phyloP scores from a whole-genome alignment of 2,329 filamentous ascomycete genomes.

The Xylariaceae sp. region DNA sequence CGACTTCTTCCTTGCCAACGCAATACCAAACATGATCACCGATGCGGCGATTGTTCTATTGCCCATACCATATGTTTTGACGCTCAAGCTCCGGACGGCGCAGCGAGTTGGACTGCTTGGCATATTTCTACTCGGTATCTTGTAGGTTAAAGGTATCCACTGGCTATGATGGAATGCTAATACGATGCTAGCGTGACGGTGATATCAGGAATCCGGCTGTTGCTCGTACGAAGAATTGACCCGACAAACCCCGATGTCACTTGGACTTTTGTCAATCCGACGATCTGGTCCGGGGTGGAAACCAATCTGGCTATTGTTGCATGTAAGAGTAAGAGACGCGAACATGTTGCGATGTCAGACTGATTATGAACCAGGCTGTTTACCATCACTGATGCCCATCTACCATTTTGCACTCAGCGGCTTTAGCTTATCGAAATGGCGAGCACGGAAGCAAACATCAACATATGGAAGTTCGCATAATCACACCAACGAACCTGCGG shows the following conservation, averaged over 20 bases:
- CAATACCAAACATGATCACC: constrained; percentile 1
- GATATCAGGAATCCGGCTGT: background rate
- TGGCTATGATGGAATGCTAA: background rate
- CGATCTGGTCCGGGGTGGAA: background rate
- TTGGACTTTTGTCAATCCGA: background rate
- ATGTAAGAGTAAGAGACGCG: background rate
- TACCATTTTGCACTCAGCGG: background rate
- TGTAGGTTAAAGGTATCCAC: background rate
- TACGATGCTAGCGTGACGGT: background rate
- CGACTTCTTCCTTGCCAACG: background rate
- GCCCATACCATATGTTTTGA: background rate
- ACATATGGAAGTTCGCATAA: too few relatives aligned
- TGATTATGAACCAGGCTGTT: background rate
- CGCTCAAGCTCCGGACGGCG: background rate
- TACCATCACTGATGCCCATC: background rate
- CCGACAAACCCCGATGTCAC: background rate
- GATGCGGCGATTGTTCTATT: background rate
- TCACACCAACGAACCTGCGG: too few relatives aligned
- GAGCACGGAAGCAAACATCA: background rate
- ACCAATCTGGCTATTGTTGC: background rate
- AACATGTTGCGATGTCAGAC: background rate
- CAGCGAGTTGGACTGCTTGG: background rate
- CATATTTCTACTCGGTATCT: background rate
- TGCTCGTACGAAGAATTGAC: background rate
- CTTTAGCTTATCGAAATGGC: background rate